These are phyloP conservation scores for Stereum hirsutum DNA, from an alignment of 1,284 basidiomycete genomes.

Conservation along the genomic window DNA sequence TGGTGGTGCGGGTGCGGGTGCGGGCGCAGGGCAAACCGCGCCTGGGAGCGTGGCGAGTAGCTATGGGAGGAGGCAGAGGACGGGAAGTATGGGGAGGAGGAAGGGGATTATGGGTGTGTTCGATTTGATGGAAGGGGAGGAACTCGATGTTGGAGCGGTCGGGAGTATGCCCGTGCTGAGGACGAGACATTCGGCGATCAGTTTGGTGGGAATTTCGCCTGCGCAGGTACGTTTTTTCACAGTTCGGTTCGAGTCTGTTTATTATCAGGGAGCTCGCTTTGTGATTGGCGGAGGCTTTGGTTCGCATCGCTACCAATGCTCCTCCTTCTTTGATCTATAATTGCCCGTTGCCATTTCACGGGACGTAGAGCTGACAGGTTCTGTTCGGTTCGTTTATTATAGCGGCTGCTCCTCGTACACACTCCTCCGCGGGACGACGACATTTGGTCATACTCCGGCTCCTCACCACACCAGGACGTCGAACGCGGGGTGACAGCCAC, in stretches of 20 bases:
- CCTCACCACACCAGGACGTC: slow-evolving; percentile 19
- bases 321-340: slow-evolving; percentile 1
- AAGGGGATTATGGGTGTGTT: background rate
- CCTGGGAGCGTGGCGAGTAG: no score
- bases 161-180: slow-evolving; percentile 38
- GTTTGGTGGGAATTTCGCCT: slow-evolving; percentile 61
- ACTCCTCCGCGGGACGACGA: slow-evolving; percentile 46
- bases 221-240: slow-evolving; percentile 41
- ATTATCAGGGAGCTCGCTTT: no score
- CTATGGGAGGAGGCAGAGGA: no score
- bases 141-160: no score
- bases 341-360: background rate
- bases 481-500: slow-evolving; percentile 8
- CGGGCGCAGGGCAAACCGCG: no score
- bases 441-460: slow-evolving; percentile 10
- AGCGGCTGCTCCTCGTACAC: slow-evolving; percentile 55
- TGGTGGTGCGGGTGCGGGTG: background rate
- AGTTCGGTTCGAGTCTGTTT: background rate
- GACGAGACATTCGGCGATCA: slow-evolving; percentile 43
- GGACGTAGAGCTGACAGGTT: background rate
- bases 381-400: slow-evolving; percentile 4
- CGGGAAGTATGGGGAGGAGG: no score
- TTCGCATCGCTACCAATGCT: no score
- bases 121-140: slow-evolving; percentile 9
- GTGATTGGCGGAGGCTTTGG: no score